Conservation (phyloP, 2,329 filamentous ascomycete genomes). For the Beauveria brongniartii region DNA sequence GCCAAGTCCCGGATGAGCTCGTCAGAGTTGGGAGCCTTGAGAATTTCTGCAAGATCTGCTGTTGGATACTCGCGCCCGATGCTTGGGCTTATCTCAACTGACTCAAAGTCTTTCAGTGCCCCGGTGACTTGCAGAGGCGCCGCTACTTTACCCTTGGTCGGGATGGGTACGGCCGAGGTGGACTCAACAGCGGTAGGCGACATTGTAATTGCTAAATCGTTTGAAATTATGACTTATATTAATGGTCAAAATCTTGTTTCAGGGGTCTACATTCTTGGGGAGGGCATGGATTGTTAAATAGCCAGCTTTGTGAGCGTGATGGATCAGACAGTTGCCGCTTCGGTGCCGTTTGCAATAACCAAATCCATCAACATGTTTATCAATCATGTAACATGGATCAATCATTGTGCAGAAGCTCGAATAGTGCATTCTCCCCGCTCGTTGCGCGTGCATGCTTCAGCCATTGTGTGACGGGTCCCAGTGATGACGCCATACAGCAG, state of each 20-base stretch:
- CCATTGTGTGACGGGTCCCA: constrained; percentile 10
- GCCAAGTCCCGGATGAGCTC: constrained; percentile 58
- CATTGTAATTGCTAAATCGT: not conserved
- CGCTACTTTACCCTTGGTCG: not conserved
- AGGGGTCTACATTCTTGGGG: not conserved
- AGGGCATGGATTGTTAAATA: not conserved
- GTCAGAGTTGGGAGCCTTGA: constrained; percentile 54
- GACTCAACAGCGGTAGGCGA: constrained; percentile 4
- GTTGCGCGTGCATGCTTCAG: constrained; percentile 6
- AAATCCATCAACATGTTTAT: not conserved
- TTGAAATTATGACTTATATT: not conserved
- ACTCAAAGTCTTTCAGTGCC: constrained; percentile 41
- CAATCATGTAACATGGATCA: not conserved
- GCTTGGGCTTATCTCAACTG: constrained; percentile 51
- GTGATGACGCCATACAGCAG: constrained; percentile 2
- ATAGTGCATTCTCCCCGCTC: not conserved
- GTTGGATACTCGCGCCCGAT: constrained; percentile 56
- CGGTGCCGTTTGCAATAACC: not conserved
- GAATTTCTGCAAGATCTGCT: constrained; percentile 50
- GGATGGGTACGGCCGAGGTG: not conserved
- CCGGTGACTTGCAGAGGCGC: constrained; percentile 42
- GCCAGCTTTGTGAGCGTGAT: not conserved
- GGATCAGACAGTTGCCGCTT: not conserved
- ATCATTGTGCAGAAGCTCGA: not conserved
- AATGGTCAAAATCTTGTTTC: too few species aligned